Evolutionary conservation across 208 protist genomes (phyloP), one percentile per base, ranked within the genome.

Genomic region (Acanthamoeba culbertsoni): DNA sequence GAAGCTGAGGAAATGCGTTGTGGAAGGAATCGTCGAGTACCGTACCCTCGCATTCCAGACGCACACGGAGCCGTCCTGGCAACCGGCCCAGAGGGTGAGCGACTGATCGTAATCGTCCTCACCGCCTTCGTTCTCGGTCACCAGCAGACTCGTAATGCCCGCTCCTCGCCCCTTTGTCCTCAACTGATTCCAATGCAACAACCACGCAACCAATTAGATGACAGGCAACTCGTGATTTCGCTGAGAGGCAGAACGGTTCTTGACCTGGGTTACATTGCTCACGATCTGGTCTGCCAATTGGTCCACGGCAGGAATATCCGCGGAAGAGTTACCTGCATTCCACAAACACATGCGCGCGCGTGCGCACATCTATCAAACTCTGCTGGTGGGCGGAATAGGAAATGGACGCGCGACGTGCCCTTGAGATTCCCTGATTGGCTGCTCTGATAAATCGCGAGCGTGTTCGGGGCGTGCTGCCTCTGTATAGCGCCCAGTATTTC

Each of bases 1-100:
- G 40, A 10, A n/a, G 5, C 31, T 73, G 62, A 33, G 31, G 20
- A 33, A 33, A 33, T 77, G 35, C 8, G 31, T 23, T 8, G 65
- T 37, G 40, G 5, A n/a, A 40, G 8, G 20, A n/a, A 14, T 31
- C 28, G 23, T 14, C 14, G 65, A 89, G 46, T 23, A 63, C 5
- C 26, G 82, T 75, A 92, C 86, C 86, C 48, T 89, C 26, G 86
- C 59, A 37, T 92, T 92, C 59, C 86, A 92, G 16, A 71, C 31
- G 40, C 40, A 46, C 14, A 92, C 65, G 37, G 20, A 20, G 43
- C 86, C 86, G 46, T 92, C 48, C 43, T 71, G 46, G 35, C 86
- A 92, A 28, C 86, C 86, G 43, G 62, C 86, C 86, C 86, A 92
- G 33, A 92, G 45, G 8, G 35, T 63, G 62, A 92, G 20, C 20